Percentiles rank a stretch among this genome's conserved stretches.
Conservation (phyloP, 345 rosid species). For the Pistacia atlantica region DNA sequence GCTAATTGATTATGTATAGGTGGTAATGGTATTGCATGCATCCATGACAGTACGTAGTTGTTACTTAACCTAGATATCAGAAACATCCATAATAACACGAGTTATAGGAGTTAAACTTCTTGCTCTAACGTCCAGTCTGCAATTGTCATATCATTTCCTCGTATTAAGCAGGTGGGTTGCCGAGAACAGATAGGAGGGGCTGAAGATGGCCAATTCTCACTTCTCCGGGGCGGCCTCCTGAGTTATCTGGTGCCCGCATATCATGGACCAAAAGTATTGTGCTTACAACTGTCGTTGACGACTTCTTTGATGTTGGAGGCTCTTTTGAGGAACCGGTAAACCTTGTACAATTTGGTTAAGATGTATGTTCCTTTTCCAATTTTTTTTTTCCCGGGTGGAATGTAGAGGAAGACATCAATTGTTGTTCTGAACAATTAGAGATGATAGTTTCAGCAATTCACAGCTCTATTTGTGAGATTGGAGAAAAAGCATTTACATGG, state of each 20-base stretch:
- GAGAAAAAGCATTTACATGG: conserved; percentile 54
- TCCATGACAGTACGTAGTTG: neutral
- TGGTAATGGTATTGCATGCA: neutral
- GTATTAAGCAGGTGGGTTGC: conserved; percentile 61
- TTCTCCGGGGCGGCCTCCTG: conserved; percentile 84
- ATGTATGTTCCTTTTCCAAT: conserved; percentile 40
- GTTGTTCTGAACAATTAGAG: conserved; percentile 73
- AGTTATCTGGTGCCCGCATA: conserved; percentile 75
- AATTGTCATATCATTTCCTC: neutral
- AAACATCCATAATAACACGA: neutral
- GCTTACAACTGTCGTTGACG: conserved; percentile 84
- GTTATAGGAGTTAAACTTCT: neutral
- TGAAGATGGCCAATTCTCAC: conserved; percentile 73
- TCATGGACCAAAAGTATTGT: conserved; percentile 92
- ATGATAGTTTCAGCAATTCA: conserved; percentile 72
- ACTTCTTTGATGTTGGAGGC: conserved; percentile 86
- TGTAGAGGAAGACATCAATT: conserved; percentile 39
- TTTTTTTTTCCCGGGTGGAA: conserved; percentile 56
- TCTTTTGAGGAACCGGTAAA: conserved; percentile 72
- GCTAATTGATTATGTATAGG: neutral
- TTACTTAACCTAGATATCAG: neutral
- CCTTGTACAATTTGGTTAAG: conserved; percentile 57
- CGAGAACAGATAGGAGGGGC: conserved; percentile 65
- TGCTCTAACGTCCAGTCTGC: neutral
- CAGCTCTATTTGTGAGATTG: conserved; percentile 69